Conservation (phyloP, 805 yeast genomes). For the Candida suzukii region DNA sequence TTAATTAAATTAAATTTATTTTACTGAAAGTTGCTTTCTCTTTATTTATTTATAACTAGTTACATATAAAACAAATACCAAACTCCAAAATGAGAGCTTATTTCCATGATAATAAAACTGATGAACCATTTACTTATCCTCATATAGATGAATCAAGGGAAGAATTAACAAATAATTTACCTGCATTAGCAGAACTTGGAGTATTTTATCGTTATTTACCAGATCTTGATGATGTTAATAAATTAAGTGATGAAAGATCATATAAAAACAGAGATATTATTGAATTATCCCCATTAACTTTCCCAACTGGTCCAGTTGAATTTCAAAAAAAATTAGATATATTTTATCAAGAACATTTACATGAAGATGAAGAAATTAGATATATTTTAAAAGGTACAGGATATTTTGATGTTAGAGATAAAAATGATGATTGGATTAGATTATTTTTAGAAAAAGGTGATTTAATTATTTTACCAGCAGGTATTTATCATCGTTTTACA, state of each 20-base stretch:
- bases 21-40: no score
- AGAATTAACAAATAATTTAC: background rate
- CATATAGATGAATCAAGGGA: conserved; percentile 60
- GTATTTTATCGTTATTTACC: conserved; percentile 55
- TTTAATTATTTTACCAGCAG: conserved; percentile 75
- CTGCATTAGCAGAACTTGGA: conserved; percentile 46
- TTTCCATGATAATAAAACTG: conserved; percentile 56
- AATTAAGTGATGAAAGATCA: conserved; percentile 57
- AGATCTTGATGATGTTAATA: conserved; percentile 49
- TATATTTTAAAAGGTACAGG: conserved; percentile 88
- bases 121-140: conserved; percentile 54
- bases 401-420: conserved; percentile 77
- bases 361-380: conserved; percentile 95
- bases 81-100: conserved; percentile 28
- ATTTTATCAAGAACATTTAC: conserved; percentile 82
- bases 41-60: no score
- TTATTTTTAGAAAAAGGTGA: conserved; percentile 59
- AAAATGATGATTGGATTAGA: conserved; percentile 64
- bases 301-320: conserved; percentile 54
- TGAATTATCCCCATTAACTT: conserved; percentile 48
- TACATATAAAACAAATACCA: no score
- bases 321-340: conserved; percentile 57
- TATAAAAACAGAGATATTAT: conserved; percentile 80
- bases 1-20: no score
- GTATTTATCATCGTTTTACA: conserved; percentile 91